Evolutionary conservation across 2,329 filamentous ascomycete genomes (phyloP), one percentile per base, ranked within the genome.

Genomic region (Rhinocladiella similis): DNA sequence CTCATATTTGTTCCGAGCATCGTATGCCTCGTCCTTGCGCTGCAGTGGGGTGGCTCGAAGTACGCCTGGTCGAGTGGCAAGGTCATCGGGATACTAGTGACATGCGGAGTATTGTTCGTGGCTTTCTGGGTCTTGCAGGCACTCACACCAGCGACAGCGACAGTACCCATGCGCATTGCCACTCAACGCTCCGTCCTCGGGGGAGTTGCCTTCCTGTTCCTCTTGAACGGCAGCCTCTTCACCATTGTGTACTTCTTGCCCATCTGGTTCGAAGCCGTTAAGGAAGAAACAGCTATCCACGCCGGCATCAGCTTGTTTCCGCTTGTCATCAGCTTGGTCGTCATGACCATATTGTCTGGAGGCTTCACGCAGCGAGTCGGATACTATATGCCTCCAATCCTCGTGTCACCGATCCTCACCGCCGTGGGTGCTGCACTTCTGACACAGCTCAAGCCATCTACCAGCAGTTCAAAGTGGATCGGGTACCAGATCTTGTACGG

Each of bases 1-100:
- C 65, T 81, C n/a, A 77, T 85, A 67, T 82, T 88, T 60, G 68
- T 87, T n/a, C 83, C 84, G 0, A 77, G 77, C 35, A 76, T 85
- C 36, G 75, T 86, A 9, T 83, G 77, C 59, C 78, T 87, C 29
- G 69, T 87, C 3, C 72, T 88, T 3, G 84, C 84, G 0, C 72
- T 88, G 35, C 81, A 87, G 63, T 87, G 83, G 83, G 62, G 62
- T 33, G 61, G 61, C n/a, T 18, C 42, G 1, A 66, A 62, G 12
- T 73, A 73, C 50, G 33, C 67, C 25, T 45, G 46, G 62, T 16
- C 6, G 38, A 47, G 47, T 27, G 55, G n/a, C 1, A 35, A 58
- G 2, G 54, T 65, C 29, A 62, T 66, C 35, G 48, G 33, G 1
- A 39, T 66, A 3, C 42, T 64, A 12, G 47, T 63, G 19, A 2